Conservation (phyloP, 202 grass and related monocot species). For the Musa balbisiana region DNA sequence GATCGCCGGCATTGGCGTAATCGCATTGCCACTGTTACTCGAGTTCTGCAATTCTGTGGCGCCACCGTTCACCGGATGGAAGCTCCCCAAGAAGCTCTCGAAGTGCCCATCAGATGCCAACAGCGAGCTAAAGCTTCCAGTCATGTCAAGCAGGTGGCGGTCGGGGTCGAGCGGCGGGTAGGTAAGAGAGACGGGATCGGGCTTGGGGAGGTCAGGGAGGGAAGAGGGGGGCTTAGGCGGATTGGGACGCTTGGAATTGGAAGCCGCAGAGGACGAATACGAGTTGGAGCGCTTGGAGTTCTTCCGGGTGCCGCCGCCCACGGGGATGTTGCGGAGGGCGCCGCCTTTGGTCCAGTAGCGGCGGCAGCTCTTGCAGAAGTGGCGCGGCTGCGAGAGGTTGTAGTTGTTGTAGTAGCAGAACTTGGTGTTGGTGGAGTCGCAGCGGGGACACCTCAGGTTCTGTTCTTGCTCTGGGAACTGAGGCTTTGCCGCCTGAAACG, state of each 20-base stretch:
- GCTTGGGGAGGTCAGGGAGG: slow-evolving; percentile 22
- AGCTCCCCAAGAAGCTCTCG: slow-evolving; percentile 13
- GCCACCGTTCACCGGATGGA: background rate
- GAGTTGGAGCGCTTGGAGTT: slow-evolving; percentile 27
- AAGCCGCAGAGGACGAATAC: background rate
- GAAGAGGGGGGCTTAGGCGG: background rate
- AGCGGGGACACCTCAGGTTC: slow-evolving; percentile 53
- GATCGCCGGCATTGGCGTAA: background rate
- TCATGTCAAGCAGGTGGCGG: slow-evolving; percentile 43
- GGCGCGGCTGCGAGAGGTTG: slow-evolving; percentile 68
- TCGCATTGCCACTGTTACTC: background rate
- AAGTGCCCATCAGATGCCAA: slow-evolving; percentile 30
- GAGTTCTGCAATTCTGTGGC: background rate
- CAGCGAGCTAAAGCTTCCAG: slow-evolving; percentile 54
- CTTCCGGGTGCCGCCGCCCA: slow-evolving; percentile 75
- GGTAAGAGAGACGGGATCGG: background rate
- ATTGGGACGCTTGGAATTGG: background rate
- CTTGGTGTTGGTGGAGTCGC: slow-evolving; percentile 75
- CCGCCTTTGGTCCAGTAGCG: slow-evolving; percentile 87
- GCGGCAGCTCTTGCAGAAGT: slow-evolving; percentile 78
- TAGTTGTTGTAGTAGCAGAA: slow-evolving; percentile 99
- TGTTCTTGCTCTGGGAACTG: slow-evolving; percentile 23
- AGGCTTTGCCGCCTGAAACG: background rate
- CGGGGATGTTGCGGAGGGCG: slow-evolving; percentile 77
- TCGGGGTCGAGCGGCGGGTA: slow-evolving; percentile 23